Base-by-base conservation (phyloP, 2,329 filamentous ascomycete species). In the Colletotrichum chlorophyti region DNA sequence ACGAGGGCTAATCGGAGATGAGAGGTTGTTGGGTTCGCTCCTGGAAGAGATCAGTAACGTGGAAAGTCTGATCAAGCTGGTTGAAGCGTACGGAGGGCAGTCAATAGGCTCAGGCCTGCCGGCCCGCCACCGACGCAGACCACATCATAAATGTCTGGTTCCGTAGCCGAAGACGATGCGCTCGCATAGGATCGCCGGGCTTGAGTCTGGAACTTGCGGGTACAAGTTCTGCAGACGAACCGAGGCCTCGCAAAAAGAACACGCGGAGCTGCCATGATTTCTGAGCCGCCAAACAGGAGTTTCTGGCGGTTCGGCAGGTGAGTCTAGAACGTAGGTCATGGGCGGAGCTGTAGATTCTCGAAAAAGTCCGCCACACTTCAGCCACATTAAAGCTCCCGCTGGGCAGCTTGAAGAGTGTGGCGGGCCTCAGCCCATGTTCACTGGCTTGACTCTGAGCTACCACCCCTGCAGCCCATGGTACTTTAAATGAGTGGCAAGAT, bases 81-180 rank as follows among this genome's bases (percentile, higher is more conserved):
- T 26, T 48, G 35, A 72, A 82, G 65, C 58, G 19, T 81, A 93
- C 91, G 88, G 38, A 95, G 81, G 65, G 91, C 89, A 60, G 90
- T 85, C 53, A 93, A 77, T 27, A 96, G 83, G 68, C 92, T 96
- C 57, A 99, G 81, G 53, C 94, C 94, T 40, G 93, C 93, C 21
- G 93, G 93, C 5, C 93, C 93, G 61, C 93, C 93, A 61, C 93
- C 93, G 51, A 97, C 90, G 68, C 92, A 95, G 62, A 97, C 91
- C 27, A 97, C 90, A 83, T 97, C 93, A 78, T 95, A 97, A 67
- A 97, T 87, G 64, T 96, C 91, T 10, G 34, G 73, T 65, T 58
- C 79, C 70, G 58, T 32, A 8, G 43, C 38, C 12, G 57, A 45
- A 12, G 57, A 60, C 27, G 43, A n/a, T 45, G 50, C 15, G 14